Base-by-base conservation (phyloP, 2,329 filamentous ascomycete species). In the Fusarium sp. region DNA sequence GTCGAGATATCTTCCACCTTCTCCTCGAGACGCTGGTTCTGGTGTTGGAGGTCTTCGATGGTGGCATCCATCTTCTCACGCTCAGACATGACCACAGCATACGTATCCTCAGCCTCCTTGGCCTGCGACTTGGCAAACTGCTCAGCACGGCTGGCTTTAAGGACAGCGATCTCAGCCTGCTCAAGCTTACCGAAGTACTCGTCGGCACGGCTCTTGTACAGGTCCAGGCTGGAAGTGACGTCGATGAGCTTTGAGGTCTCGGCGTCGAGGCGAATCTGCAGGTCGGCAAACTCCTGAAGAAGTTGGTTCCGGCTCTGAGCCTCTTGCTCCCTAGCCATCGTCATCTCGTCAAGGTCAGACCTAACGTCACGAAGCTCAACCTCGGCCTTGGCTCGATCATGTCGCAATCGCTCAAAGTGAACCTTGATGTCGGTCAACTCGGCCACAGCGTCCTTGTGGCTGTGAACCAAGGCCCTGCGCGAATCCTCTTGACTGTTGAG, bases 151-250 rank as follows among this genome's bases (percentile, higher is more conserved):
- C 90, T 93, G 18, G 96, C 96, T 82, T 98, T 98, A 73, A 99
- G 89, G 20, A 98, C 95, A 1, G 95, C 92, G 75, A 98, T 97
- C 82, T 99, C 96, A 18, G 97, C 97, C 81, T 98, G 96, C 82
- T 99, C 96, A 22, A 99, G 90, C 84, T 98, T 98, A 86, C 91
- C 94, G 84, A 98, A 99, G 83, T 99, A 98, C 81, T 98, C 96
- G 80, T 98, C 95, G 5, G 96, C 94, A 50, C 96, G 92, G 73
- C 91, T 91, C 88, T 97, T 98, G 88, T 98, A 99, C 71, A 98
- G 85, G 70, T 91, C 92, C 47, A 98, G 88, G 81, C 93, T 97
- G 4, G 95, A 93, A 9, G 91, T 91, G 52, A 98, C 91, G 81
- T 99, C 96, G 31, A 92, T 90, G 31, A 96, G 88, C 81, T 94